phyloP scores from a whole-genome alignment of 176 grass and related monocot genomes.

The Bromus sterilis region DNA sequence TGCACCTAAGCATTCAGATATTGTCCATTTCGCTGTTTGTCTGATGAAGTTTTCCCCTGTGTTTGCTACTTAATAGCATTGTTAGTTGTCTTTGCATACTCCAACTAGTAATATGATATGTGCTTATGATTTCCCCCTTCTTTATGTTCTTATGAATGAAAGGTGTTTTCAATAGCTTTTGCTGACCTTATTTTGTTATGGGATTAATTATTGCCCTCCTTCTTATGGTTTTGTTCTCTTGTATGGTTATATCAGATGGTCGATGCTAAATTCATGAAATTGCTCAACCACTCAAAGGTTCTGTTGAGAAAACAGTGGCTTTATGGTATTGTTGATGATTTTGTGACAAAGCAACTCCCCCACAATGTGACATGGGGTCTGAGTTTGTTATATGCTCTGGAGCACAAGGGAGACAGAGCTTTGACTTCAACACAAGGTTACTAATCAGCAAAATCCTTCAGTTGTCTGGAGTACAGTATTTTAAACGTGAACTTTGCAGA shows the following conservation, averaged over 20 bases:
- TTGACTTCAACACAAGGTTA: conserved; percentile 90
- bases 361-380: conserved; percentile 99
- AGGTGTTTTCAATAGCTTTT: background rate
- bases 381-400: conserved; percentile 96
- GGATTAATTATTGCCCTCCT: background rate
- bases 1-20: background rate
- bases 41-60: background rate
- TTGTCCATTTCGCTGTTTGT: background rate
- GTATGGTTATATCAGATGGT: conserved; percentile 82
- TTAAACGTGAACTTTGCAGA: background rate
- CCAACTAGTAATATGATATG: background rate
- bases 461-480: background rate
- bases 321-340: conserved; percentile 98
- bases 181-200: conserved; percentile 1
- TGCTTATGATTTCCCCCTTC: background rate
- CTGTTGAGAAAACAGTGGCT: conserved; percentile 90
- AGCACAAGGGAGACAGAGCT: conserved; percentile 95
- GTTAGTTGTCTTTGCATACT: background rate
- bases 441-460: conserved; percentile 1
- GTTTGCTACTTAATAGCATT: background rate
- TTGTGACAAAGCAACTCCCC: conserved; percentile 96
- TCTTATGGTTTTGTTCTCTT: conserved; percentile 15
- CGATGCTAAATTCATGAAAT: conserved; percentile 77
- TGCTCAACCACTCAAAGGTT: conserved; percentile 78
- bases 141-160: background rate